phyloP scores from a whole-genome alignment of 176 grass and related monocot genomes.

The Eleusine coracana region DNA sequence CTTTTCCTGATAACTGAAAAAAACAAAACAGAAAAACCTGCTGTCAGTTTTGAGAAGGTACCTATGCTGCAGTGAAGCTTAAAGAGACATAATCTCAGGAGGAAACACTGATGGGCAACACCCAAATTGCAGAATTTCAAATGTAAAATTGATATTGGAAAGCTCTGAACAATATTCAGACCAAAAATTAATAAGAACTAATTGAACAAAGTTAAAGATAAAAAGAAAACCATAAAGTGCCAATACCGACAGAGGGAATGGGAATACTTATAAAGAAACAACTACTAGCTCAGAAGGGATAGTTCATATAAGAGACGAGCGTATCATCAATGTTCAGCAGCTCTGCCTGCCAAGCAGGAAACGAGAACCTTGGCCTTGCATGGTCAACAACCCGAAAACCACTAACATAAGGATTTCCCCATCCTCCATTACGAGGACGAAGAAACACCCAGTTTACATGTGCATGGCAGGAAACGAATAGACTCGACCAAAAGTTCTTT shows the following conservation, averaged over 20 bases:
- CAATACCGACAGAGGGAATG: background rate
- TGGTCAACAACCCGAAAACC: background rate
- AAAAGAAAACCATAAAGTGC: background rate
- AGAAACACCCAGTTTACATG: conserved; percentile 1
- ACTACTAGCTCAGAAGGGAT: conserved; percentile 52
- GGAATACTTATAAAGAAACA: background rate
- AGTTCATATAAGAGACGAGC: conserved; percentile 15
- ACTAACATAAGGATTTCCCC: conserved; percentile 52
- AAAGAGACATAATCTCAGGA: no score
- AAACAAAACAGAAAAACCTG: background rate
- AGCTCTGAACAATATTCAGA: no score
- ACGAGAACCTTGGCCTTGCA: conserved; percentile 19
- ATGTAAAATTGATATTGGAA: background rate
- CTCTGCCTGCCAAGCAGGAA: background rate
- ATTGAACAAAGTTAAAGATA: background rate
- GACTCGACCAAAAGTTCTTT: conserved; percentile 47
- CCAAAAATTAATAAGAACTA: background rate
- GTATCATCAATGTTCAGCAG: conserved; percentile 6
- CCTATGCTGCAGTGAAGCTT: no score
- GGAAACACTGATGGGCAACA: no score
- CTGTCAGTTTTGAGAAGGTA: background rate
- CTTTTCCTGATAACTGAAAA: background rate
- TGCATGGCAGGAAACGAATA: background rate
- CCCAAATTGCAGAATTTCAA: no score
- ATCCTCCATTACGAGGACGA: conserved; percentile 10